Conservation (phyloP, 805 yeast genomes). For the Candida maesae region DNA sequence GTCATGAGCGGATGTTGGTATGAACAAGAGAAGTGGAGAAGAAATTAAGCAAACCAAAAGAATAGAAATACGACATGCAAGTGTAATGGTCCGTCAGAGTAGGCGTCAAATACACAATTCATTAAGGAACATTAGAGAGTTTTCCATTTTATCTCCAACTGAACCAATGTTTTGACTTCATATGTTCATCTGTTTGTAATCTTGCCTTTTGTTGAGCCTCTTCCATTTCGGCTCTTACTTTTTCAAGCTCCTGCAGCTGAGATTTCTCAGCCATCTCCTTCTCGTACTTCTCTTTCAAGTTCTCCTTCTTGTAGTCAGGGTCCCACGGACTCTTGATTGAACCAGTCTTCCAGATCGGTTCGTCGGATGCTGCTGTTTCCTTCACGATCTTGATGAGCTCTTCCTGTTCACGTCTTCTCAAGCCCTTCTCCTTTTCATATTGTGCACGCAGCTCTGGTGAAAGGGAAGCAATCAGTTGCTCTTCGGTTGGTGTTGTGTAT, state of each 20-base stretch:
- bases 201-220: constrained; percentile 28
- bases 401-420: constrained; percentile 65
- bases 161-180: constrained; percentile 32
- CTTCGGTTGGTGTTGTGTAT: constrained; percentile 82
- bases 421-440: constrained; percentile 59
- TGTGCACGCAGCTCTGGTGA: constrained; percentile 82
- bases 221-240: constrained; percentile 37
- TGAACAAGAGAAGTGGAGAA: too few species aligned
- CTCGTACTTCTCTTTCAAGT: constrained; percentile 46
- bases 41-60: too few species aligned
- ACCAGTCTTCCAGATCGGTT: constrained; percentile 84
- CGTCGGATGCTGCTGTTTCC: constrained; percentile 60
- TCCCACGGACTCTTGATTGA: constrained; percentile 68
- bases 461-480: constrained; percentile 63
- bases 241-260: constrained; percentile 39
- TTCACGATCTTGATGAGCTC: constrained; percentile 65
- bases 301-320: constrained; percentile 25
- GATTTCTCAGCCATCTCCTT: constrained; percentile 42
- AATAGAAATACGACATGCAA: background rate
- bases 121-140: too few species aligned
- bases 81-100: background rate
- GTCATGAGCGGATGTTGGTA: too few species aligned
- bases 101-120: background rate
- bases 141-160: constrained; percentile 27
- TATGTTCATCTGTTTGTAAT: constrained; percentile 30